Evolutionary conservation across 1,284 basidiomycete species (phyloP).

Genomic region (Puccinia coronata): DNA sequence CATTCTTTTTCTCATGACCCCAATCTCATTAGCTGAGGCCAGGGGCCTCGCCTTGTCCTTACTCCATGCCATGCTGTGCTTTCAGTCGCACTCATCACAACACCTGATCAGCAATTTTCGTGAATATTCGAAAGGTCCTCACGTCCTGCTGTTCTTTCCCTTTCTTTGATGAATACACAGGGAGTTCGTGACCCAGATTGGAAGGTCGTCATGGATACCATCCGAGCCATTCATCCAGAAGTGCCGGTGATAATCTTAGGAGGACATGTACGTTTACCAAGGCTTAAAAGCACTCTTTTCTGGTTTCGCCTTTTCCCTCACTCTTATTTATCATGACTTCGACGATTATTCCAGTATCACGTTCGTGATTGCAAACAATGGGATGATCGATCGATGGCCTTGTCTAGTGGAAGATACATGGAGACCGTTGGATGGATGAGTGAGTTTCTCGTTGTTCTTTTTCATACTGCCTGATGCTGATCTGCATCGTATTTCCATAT

Average conservation of each 20-base stretch:
- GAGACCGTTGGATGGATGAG: conserved; percentile 72
- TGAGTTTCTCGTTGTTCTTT: conserved; percentile 4
- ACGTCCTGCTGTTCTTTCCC: too few relatives aligned
- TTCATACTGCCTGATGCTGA: neutral
- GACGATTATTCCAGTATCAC: conserved; percentile 63
- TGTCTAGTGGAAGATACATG: conserved; percentile 82
- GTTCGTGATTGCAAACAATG: conserved; percentile 73
- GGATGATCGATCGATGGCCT: conserved; percentile 68
- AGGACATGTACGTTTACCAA: conserved; percentile 59
- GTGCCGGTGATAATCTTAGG: conserved; percentile 80
- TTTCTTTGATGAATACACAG: conserved; percentile 9
- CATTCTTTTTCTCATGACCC: neutral
- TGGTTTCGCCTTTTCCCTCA: neutral
- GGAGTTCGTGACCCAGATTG: conserved; percentile 60
- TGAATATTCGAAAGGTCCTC: too few relatives aligned
- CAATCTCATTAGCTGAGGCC: neutral
- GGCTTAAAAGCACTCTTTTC: neutral
- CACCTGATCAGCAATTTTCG: neutral
- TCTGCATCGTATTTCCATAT: neutral
- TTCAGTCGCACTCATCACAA: too few relatives aligned
- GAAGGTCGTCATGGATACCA: conserved; percentile 73
- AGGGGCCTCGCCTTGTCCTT: neutral
- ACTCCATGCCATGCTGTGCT: neutral
- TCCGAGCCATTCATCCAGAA: conserved; percentile 71
- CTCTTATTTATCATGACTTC: neutral